Base-by-base conservation (phyloP, 2,329 filamentous ascomycete species). In the Fonsecaea multimorphosa region DNA sequence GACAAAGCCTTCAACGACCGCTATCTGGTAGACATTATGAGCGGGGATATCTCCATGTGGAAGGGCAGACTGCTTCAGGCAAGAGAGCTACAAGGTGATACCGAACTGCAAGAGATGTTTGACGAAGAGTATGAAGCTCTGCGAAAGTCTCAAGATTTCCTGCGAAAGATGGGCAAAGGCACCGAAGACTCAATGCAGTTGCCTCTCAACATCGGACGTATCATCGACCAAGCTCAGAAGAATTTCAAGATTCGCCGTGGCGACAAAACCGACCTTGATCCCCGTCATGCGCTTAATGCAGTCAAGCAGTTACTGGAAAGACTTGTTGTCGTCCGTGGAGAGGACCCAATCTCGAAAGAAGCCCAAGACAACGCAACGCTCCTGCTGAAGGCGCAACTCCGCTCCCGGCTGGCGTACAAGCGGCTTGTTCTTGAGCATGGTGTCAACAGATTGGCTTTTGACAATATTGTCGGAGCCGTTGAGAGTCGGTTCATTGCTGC, bases 321-420 rank as follows among this genome's bases (percentile, higher is more conserved):
- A 24, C 87, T 99, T 75, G 83, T 92, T 53, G 89, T 97, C 71
- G 93, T 99, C 70, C 92, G 93, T 70, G 95, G 95, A 68, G 83
- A 87, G 1, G 96, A 99, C 76, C 78, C 82, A 0, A 87, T 99
- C 64, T 97, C 95, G 0, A 77, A 82, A 52, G 94, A 99, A 78
- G 95, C 94, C 7, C 92, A 99, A 72, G 80, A 87, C 56, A 97
- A 91, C 73, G 91, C 96, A 2, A 97, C 93, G 0, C 85, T 96
- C 64, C 84, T 99, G 11, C 93, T 97, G 86, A 98, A 97, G 82
- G 91, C 92, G 12, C 89, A 96, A 74, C 80, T 98, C 63, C 91
- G 95, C 56, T 96, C 93, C 36, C 89, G 92, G 59, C 84, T 99
- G 63, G 91, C 95, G 0, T 99, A 93, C 86, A 97, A 97, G 81